Percentiles rank a stretch among this genome's conserved stretches.
phyloP scores from a whole-genome alignment of 306 rosid genomes.

The Vigna hirtella region DNA sequence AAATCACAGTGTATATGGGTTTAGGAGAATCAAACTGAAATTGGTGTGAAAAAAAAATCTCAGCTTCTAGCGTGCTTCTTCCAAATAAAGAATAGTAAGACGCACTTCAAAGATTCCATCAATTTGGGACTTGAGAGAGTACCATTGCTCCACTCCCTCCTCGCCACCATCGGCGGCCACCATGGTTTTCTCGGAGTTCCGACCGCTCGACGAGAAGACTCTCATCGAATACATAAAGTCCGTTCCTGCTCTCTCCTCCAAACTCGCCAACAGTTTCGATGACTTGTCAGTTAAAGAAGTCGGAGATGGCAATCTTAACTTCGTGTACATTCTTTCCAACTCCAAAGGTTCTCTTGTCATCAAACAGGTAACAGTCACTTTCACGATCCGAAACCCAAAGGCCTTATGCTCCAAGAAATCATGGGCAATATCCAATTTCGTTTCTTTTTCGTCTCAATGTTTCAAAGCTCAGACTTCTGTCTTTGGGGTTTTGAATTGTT shows the following conservation, averaged over 20 bases:
- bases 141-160: neutral
- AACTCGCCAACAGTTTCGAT: conserved; percentile 61
- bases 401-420: neutral
- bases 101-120: conserved; percentile 5
- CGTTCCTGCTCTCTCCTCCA: conserved; percentile 72
- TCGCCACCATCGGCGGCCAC: neutral
- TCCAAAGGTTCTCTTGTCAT: conserved; percentile 78
- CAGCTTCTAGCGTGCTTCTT: conserved; percentile 10
- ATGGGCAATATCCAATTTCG: conserved; percentile 33
- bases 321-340: conserved; percentile 69
- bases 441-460: neutral
- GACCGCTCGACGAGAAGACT: conserved; percentile 67
- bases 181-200: conserved; percentile 75
- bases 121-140: conserved; percentile 1
- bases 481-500: no score
- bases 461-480: neutral
- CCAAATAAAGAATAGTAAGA: conserved; percentile 11
- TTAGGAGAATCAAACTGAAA: neutral
- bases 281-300: conserved; percentile 70
- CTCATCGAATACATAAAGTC: conserved; percentile 75
- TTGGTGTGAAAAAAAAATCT: neutral
- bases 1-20: neutral
- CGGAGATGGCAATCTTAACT: conserved; percentile 94
- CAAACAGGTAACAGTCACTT: conserved; percentile 67
- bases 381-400: neutral